Percentiles rank a stretch among this genome's conserved stretches.
Evolutionary conservation across 805 yeast genomes (phyloP).

Genomic region (Kodamaea kaohsiungensis): DNA sequence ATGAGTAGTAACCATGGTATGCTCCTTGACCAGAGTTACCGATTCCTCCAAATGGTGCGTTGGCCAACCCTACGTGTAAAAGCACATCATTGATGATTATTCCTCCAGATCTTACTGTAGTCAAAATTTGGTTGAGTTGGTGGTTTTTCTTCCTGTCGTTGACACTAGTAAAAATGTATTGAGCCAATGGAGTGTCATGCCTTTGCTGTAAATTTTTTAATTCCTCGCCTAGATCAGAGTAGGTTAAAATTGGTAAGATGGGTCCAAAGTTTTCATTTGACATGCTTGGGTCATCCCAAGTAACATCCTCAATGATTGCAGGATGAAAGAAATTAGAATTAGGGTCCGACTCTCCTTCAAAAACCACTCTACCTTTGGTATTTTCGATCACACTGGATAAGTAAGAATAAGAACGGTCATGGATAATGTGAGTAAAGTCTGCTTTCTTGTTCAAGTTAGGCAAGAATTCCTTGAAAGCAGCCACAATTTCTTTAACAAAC

Average conservation of each 20-base stretch:
- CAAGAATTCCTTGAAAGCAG: slow-evolving; percentile 45
- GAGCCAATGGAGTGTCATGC: slow-evolving; percentile 80
- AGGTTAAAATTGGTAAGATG: slow-evolving; percentile 69
- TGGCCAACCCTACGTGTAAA: slow-evolving; percentile 64
- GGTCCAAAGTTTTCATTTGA: slow-evolving; percentile 83
- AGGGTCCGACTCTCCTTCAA: slow-evolving; percentile 46
- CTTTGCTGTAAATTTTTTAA: slow-evolving; percentile 42
- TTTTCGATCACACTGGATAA: slow-evolving; percentile 43
- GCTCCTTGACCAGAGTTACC: slow-evolving; percentile 82
- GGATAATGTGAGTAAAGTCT: slow-evolving; percentile 60
- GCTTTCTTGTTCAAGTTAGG: slow-evolving; percentile 31
- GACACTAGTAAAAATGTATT: slow-evolving; percentile 63
- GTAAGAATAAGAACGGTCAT: slow-evolving; percentile 52
- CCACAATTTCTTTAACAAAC: slow-evolving; percentile 45
- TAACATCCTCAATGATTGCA: slow-evolving; percentile 66
- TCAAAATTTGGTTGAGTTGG: slow-evolving; percentile 42
- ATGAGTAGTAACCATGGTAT: slow-evolving; percentile 75
- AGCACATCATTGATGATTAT: slow-evolving; percentile 68
- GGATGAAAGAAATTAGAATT: slow-evolving; percentile 62
- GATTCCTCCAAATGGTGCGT: slow-evolving; percentile 89
- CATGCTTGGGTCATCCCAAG: slow-evolving; percentile 72
- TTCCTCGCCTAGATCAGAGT: slow-evolving; percentile 44
- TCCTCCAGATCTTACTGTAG: slow-evolving; percentile 69
- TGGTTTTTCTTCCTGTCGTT: slow-evolving; percentile 47
- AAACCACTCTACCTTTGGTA: slow-evolving; percentile 53